Percentiles rank a stretch among this genome's conserved stretches.
phyloP scores from a whole-genome alignment of 2,329 filamentous ascomycete genomes.

The Colletotrichum echinochloae region DNA sequence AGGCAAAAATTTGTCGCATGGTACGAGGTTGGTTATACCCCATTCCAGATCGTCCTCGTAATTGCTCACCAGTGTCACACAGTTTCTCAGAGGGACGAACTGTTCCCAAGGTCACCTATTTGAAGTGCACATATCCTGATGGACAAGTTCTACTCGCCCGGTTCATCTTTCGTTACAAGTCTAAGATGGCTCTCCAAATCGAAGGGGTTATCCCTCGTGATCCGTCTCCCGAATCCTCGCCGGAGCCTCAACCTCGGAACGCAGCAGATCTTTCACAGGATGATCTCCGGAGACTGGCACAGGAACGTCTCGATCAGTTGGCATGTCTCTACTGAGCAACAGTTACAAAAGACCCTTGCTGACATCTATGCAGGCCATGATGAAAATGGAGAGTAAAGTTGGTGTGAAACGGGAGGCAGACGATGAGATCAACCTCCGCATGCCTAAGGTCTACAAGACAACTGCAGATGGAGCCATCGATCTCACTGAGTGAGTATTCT shows the following conservation, averaged over 20 bases:
- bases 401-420: constrained; percentile 14
- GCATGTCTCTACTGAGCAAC: background rate
- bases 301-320: constrained; percentile 9
- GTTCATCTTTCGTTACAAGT: constrained; percentile 15
- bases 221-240: background rate
- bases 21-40: background rate
- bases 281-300: background rate
- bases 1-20: constrained; percentile 6
- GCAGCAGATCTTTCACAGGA: background rate
- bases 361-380: background rate
- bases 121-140: background rate
- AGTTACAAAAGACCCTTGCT: background rate
- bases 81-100: background rate
- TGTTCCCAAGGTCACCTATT: rapidly evolving
- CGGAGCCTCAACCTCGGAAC: background rate
- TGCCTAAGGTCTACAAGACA: constrained; percentile 22
- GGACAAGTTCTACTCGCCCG: background rate
- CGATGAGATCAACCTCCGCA: background rate
- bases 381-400: background rate
- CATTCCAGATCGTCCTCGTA: background rate
- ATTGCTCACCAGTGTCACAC: too few relatives aligned
- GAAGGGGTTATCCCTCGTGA: constrained; percentile 8
- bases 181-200: background rate
- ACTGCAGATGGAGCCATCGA: constrained; percentile 6
- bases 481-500: background rate